These are phyloP conservation scores for Carex littledalei DNA, from an alignment of 176 grass and related monocot genomes.

Conservation along the genomic window DNA sequence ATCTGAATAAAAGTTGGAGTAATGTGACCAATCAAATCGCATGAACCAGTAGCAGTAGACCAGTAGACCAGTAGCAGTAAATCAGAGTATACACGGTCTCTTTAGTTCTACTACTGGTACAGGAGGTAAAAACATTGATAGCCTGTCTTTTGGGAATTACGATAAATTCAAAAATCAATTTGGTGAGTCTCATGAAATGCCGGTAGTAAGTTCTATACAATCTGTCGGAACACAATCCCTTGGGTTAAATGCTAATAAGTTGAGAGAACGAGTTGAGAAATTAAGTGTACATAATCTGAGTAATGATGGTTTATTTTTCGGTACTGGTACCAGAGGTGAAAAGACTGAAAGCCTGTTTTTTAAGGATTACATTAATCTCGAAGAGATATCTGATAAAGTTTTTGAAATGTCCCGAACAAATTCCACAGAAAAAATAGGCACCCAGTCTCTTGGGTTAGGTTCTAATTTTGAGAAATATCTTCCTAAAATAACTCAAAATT, in stretches of 20 bases:
- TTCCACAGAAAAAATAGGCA: not conserved
- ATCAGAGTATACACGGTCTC: not conserved
- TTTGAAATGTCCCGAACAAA: not conserved
- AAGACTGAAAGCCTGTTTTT: not conserved
- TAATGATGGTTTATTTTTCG: not conserved
- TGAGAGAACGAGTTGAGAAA: not conserved
- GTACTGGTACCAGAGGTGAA: not conserved
- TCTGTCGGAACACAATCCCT: not conserved
- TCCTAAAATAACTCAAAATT: not conserved
- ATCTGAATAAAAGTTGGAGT: not conserved
- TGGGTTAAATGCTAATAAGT: not conserved
- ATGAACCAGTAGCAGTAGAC: too few relatives aligned
- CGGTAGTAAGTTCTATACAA: not conserved
- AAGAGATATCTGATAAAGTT: not conserved
- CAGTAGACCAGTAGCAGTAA: too few relatives aligned
- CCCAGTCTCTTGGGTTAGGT: not conserved
- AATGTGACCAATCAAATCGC: too few relatives aligned
- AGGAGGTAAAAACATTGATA: not conserved
- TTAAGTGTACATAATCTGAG: slow-evolving; percentile 4
- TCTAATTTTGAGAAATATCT: not conserved
- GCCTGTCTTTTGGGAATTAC: not conserved
- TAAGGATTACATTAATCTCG: not conserved
- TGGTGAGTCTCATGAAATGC: not conserved
- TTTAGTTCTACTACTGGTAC: not conserved
- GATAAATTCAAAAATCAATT: not conserved